phyloP scores from a whole-genome alignment of 179 eudicot genomes.

The Beta corolliflora region DNA sequence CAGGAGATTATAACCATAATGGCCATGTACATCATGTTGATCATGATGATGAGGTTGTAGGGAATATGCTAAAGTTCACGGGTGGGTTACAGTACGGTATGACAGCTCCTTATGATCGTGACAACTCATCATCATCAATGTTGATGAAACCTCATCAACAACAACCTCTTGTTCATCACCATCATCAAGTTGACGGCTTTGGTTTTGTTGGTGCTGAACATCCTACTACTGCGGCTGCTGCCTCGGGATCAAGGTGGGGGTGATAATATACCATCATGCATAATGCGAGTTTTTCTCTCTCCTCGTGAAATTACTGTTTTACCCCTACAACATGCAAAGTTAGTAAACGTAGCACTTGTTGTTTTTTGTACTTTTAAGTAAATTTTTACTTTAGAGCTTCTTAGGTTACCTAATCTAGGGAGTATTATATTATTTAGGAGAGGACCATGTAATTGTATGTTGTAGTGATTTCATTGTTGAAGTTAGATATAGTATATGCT shows the following conservation, averaged over 20 bases:
- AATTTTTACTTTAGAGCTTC: background rate
- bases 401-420: background rate
- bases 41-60: conserved; percentile 36
- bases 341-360: background rate
- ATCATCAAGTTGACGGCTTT: conserved; percentile 37
- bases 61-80: conserved; percentile 52
- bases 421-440: background rate
- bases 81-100: conserved; percentile 46
- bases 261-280: background rate
- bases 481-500: background rate
- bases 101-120: conserved; percentile 48
- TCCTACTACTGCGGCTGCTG: conserved; percentile 27
- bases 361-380: background rate
- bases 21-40: conserved; percentile 25
- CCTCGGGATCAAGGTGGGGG: conserved; percentile 49
- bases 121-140: conserved; percentile 35
- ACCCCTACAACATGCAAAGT: conserved; percentile 28
- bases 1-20: conserved; percentile 22
- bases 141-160: conserved; percentile 38
- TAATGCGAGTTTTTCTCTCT: background rate
- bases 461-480: conserved; percentile 8
- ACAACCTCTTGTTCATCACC: background rate
- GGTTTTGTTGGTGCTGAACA: conserved; percentile 47
- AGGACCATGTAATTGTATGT: conserved; percentile 5
- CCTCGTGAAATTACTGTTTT: background rate